Base-by-base conservation (phyloP, 2,329 filamentous ascomycete genomes). In the Fusarium dlaminii region DNA sequence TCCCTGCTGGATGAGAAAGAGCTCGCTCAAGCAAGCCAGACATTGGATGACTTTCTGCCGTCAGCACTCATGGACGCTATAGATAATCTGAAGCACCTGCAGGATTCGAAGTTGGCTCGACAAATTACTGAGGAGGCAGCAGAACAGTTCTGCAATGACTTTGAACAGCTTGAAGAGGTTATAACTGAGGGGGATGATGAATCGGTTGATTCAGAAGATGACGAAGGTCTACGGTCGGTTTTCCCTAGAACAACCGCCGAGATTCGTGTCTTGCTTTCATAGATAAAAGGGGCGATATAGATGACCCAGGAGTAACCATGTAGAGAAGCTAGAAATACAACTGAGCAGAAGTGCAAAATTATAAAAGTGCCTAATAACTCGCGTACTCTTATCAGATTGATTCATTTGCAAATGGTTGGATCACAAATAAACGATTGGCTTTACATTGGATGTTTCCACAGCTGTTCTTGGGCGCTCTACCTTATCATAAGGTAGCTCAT, bases 21-120 rank as follows among this genome's bases (percentile, higher is more conserved):
- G 1, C 85, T 98, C n/a, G 83, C 88, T 3, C 84, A 86, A 56
- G 91, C 92, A 5, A 94, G 94, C 77, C 93, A 95, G 77, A 89
- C 88, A 45, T 86, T 99, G 12, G 96, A 99, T 79, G 91, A 94
- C 69, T 99, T 98, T 83, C 86, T 99, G 30, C 95, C 96, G 0
- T 97, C 94, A 3, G 96, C 96, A 6, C 87, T 98, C 36, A 96
- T 98, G 87, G 96, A 99, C 80, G 95, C 95, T 6, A 91, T 94
- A 76, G 93, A 96, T 57, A 94, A 94, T 68, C 82, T 98, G 32
- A 92, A 92, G 73, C 86, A 90, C 46, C 84, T 99, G 4, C 91
- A 93, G 70, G 93, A 94, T 77, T 89, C 93, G 3, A 87, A 87
- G 17, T 84, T 97, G 65, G 92, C 93, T 20, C 90, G 94, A 54